Evolutionary conservation across 2,329 filamentous ascomycete species (phyloP).

Genomic region (Coniochaeta sp.): DNA sequence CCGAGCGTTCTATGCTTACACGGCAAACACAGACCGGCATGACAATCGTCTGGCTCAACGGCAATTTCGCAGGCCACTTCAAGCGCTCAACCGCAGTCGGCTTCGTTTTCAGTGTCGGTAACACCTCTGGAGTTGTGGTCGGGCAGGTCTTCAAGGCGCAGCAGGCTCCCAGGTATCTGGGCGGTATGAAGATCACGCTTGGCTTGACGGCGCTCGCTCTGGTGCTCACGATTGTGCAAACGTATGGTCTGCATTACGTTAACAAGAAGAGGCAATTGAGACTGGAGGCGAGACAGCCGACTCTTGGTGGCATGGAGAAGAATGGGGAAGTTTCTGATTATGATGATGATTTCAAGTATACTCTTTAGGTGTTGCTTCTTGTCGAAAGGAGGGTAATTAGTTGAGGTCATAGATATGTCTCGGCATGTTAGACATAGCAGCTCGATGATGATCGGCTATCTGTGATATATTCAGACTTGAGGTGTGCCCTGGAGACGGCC

Average conservation of each 20-base stretch:
- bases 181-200: conserved; percentile 3
- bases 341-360: background rate
- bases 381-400: no score
- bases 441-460: no score
- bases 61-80: conserved; percentile 3
- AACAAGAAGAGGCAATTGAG: no score
- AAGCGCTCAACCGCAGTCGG: conserved; percentile 1
- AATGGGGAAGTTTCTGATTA: background rate
- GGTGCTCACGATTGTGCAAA: background rate
- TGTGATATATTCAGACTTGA: no score
- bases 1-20: background rate
- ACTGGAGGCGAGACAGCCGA: no score
- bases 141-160: conserved; percentile 3
- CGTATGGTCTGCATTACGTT: no score
- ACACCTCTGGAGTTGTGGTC: conserved; percentile 1
- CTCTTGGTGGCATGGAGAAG: background rate
- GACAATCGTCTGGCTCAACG: conserved; percentile 3
- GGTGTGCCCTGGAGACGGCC: no score
- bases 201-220: conserved; percentile 6
- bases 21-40: background rate
- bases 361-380: background rate
- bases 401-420: no score
- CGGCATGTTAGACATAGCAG: no score
- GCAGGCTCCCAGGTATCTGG: conserved; percentile 1
- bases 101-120: background rate